Percentiles rank a stretch among this genome's conserved stretches.
Evolutionary conservation across 2,329 filamentous ascomycete species (phyloP).

Genomic region (Tolypocladium inflatum): DNA sequence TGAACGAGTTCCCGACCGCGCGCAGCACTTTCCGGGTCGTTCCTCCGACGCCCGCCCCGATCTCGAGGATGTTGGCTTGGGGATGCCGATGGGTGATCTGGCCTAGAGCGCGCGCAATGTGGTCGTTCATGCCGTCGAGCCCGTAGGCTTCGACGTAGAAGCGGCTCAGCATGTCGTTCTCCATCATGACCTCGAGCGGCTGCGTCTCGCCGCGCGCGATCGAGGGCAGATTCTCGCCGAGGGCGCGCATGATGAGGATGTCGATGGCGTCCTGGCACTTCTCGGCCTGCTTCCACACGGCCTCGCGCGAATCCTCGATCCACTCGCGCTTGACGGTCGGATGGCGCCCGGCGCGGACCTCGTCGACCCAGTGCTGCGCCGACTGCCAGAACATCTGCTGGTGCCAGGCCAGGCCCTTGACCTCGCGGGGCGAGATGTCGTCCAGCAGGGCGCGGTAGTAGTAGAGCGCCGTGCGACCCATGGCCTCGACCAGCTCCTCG

Average conservation of each 20-base stretch:
- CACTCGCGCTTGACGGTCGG: background rate
- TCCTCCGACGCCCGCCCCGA: background rate
- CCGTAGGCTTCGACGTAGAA: slow-evolving; percentile 5
- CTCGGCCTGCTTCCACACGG: background rate
- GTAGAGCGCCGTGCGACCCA: background rate
- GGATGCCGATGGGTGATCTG: background rate
- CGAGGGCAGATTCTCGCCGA: background rate
- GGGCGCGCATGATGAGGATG: background rate
- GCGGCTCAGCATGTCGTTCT: slow-evolving; percentile 17
- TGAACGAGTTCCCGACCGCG: background rate
- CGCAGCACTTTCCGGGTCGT: background rate
- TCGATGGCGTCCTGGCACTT: background rate
- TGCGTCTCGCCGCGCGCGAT: slow-evolving; percentile 23
- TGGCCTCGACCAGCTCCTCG: background rate
- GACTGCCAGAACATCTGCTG: background rate
- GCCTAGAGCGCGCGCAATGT: background rate
- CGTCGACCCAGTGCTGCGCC: background rate
- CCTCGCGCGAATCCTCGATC: background rate
- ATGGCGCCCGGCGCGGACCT: background rate
- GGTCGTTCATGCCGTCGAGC: background rate
- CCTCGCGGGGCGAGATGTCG: background rate
- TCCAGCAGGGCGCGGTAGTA: background rate
- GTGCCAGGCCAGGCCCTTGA: background rate
- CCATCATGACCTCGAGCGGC: slow-evolving; percentile 25
- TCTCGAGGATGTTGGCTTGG: background rate